Conservation (phyloP, 257 asterid species). For the Solanum bulbocastanum region DNA sequence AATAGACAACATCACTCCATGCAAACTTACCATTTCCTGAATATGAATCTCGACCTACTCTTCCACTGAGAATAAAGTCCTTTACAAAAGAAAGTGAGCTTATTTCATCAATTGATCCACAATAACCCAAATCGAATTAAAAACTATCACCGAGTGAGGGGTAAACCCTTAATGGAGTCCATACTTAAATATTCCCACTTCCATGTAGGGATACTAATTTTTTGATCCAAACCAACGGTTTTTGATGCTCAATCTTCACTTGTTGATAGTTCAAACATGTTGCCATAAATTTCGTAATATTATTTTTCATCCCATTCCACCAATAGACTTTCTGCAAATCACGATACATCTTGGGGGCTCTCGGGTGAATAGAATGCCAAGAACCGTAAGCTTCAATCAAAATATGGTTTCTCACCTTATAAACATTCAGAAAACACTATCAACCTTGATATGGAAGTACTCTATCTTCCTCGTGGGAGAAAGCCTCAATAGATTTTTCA, state of each 20-base stretch:
- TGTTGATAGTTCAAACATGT: background rate
- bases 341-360: background rate
- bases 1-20: no score
- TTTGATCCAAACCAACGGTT: background rate
- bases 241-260: background rate
- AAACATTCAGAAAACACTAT: no score
- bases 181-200: background rate
- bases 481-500: background rate
- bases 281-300: background rate
- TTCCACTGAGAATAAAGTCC: no score
- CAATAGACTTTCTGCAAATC: no score
- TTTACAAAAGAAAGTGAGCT: no score
- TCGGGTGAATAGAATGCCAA: background rate
- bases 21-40: no score
- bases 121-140: background rate
- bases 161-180: background rate
- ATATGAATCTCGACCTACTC: no score
- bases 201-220: background rate
- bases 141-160: background rate
- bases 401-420: background rate
- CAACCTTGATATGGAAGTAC: background rate
- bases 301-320: background rate
- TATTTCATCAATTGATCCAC: background rate
- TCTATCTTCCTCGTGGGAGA: background rate
- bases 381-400: fast-evolving